phyloP scores from a whole-genome alignment of 495 filamentous ascomycete species.

The Lentithecium fluviatile region DNA sequence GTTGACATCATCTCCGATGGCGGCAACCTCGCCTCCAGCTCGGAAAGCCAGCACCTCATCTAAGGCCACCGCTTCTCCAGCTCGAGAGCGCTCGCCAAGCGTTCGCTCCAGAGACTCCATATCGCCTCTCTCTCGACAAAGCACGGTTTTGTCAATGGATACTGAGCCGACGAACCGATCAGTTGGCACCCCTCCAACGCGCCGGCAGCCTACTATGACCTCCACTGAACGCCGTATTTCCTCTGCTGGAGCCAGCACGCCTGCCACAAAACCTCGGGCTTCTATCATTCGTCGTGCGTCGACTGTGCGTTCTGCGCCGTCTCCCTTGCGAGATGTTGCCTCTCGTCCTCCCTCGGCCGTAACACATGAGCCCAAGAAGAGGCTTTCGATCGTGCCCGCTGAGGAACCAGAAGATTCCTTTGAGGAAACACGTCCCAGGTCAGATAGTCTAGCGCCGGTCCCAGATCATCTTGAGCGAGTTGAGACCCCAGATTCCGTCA shows the following conservation, averaged over 20 bases:
- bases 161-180: constrained; percentile 5
- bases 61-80: neutral
- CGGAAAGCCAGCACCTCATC: neutral
- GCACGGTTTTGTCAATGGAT: neutral
- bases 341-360: neutral
- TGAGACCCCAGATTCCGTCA: constrained; percentile 9
- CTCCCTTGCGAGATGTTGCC: neutral
- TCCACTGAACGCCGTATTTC: constrained; percentile 3
- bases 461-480: constrained; percentile 17
- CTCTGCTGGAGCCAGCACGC: constrained; percentile 8
- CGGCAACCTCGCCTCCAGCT: neutral
- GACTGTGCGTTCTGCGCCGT: neutral
- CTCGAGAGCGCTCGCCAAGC: neutral
- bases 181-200: constrained; percentile 15
- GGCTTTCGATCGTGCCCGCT: neutral
- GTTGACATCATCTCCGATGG: neutral
- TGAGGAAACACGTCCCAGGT: neutral
- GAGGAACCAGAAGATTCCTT: neutral
- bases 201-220: constrained; percentile 2
- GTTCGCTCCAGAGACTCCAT: no score
- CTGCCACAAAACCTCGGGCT: neutral
- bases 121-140: neutral
- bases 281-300: neutral
- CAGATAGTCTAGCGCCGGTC: constrained; percentile 14
- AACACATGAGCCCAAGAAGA: neutral